Percentiles rank a stretch among this genome's conserved stretches.
Conservation (phyloP, 1,284 basidiomycete species). For the Puccinia hordei region DNA sequence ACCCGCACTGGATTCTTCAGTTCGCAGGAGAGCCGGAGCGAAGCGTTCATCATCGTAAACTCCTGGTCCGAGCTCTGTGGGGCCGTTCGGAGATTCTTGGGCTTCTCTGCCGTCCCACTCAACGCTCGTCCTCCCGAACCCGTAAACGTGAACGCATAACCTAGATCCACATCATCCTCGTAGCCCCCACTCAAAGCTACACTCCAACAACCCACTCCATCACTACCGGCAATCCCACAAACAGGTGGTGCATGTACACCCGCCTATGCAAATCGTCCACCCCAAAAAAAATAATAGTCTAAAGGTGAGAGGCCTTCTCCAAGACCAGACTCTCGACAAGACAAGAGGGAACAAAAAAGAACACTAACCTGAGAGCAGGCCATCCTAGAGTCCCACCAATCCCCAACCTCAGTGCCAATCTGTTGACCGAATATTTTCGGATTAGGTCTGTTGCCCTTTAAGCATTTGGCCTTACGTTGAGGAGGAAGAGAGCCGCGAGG, state of each 20-base stretch:
- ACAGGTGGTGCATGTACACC: slow-evolving; percentile 67
- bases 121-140: slow-evolving; percentile 73
- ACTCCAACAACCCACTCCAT: slow-evolving; percentile 70
- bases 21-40: slow-evolving; percentile 69
- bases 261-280: slow-evolving; percentile 43
- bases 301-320: too few species aligned
- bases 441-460: slow-evolving; percentile 44
- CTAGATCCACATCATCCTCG: slow-evolving; percentile 77
- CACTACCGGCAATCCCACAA: slow-evolving; percentile 71
- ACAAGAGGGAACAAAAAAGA: not conserved
- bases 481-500: slow-evolving; percentile 17
- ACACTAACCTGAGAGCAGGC: slow-evolving; percentile 45
- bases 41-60: slow-evolving; percentile 73
- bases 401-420: slow-evolving; percentile 60
- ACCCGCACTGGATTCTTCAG: slow-evolving; percentile 77
- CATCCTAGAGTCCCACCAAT: slow-evolving; percentile 54
- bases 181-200: slow-evolving; percentile 77
- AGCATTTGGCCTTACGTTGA: slow-evolving; percentile 25
- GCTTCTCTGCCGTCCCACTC: slow-evolving; percentile 72
- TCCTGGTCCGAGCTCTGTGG: slow-evolving; percentile 76
- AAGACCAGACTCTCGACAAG: too few species aligned
- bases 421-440: slow-evolving; percentile 55
- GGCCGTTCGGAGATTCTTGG: slow-evolving; percentile 74
- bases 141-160: slow-evolving; percentile 72
- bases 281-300: not conserved